phyloP scores from a whole-genome alignment of 495 filamentous ascomycete species.

The Penicillium goetzii region DNA sequence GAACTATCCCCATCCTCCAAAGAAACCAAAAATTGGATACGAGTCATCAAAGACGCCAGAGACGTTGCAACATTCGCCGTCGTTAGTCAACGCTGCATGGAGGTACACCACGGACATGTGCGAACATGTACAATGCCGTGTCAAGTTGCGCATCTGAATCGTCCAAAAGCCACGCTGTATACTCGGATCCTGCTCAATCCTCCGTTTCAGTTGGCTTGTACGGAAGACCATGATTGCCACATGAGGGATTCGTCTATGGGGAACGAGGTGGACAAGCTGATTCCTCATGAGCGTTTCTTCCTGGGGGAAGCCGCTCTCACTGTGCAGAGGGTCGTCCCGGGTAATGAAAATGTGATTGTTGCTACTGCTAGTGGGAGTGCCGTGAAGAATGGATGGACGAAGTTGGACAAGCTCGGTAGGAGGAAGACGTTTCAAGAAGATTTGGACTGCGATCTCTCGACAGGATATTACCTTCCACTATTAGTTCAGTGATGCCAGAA shows the following conservation, averaged over 20 bases:
- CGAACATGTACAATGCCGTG: background rate
- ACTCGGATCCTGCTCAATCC: background rate
- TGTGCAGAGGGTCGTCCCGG: background rate
- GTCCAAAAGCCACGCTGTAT: background rate
- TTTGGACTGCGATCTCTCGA: slow-evolving; percentile 1
- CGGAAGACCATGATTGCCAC: background rate
- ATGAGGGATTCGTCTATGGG: background rate
- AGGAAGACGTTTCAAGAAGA: background rate
- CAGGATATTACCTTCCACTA: background rate
- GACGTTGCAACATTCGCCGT: slow-evolving; percentile 14
- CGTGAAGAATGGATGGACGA: background rate
- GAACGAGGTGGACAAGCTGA: background rate
- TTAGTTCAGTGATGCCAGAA: background rate
- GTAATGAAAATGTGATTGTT: background rate
- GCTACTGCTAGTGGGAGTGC: background rate
- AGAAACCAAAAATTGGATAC: slow-evolving; percentile 11
- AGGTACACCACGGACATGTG: background rate
- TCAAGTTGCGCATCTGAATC: background rate
- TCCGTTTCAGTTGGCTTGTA: background rate
- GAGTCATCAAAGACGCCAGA: slow-evolving; percentile 1
- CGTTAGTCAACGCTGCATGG: slow-evolving; percentile 6
- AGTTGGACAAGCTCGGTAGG: background rate
- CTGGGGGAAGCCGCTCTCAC: background rate
- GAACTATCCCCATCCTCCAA: background rate
- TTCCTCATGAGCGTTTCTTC: background rate